Evolutionary conservation across 805 yeast genomes (phyloP).

Genomic region (Yamadazyma paraphyllophila): DNA sequence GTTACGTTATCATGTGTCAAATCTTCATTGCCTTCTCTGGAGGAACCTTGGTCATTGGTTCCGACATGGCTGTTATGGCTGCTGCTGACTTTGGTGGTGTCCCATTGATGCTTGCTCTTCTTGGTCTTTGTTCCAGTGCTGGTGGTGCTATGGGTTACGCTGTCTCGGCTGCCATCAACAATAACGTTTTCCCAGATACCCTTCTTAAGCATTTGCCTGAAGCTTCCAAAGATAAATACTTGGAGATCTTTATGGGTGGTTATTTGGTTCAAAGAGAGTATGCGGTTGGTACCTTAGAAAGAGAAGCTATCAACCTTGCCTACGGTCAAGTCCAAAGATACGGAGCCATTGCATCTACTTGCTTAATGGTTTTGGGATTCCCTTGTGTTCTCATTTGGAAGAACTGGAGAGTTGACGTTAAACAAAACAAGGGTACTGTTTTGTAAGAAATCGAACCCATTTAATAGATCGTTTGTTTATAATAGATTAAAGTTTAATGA

Average conservation of each 20-base stretch:
- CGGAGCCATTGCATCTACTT: slow-evolving; percentile 22
- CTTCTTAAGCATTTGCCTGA: slow-evolving; percentile 25
- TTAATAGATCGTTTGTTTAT: too few relatives aligned
- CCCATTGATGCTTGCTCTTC: slow-evolving; percentile 14
- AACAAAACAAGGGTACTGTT: slow-evolving; percentile 11
- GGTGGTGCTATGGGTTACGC: slow-evolving; percentile 15
- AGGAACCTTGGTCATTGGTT: slow-evolving; percentile 8
- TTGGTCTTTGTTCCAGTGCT: slow-evolving; percentile 10
- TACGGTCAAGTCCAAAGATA: slow-evolving; percentile 22
- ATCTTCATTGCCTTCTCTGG: slow-evolving; percentile 9
- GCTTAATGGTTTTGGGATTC: slow-evolving; percentile 19
- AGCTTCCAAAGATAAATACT: slow-evolving; percentile 11
- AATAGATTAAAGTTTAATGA: not conserved
- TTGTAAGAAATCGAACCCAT: not conserved
- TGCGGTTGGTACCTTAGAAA: slow-evolving; percentile 20
- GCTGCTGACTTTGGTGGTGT: slow-evolving; percentile 10
- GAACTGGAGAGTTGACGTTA: slow-evolving; percentile 21
- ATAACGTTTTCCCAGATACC: slow-evolving; percentile 22
- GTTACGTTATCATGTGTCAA: slow-evolving; percentile 7
- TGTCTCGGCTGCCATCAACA: slow-evolving; percentile 12
- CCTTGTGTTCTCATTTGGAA: slow-evolving; percentile 25
- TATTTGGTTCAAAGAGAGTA: slow-evolving; percentile 17
- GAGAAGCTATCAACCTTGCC: slow-evolving; percentile 24
- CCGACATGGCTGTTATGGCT: slow-evolving; percentile 30
- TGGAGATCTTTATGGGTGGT: slow-evolving; percentile 20